Base-by-base conservation (phyloP, 2,329 filamentous ascomycete species). In the Talaromyces sp. region DNA sequence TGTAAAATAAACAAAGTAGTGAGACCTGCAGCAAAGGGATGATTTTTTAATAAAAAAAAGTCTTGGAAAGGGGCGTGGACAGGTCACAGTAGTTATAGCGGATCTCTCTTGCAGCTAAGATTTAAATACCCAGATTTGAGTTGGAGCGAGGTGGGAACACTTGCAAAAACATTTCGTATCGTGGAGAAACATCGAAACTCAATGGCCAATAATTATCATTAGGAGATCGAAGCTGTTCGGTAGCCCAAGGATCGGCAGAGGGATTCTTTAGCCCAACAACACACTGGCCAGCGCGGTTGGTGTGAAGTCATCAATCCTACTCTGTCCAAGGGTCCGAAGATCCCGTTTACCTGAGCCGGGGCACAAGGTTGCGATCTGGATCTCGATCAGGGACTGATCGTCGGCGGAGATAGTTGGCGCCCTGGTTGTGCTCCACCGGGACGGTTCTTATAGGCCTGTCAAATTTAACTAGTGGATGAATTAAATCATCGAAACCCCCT, bases 261-360 rank as follows among this genome's bases (percentile, higher is more conserved):
- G 5, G 5, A 27, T 5, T 27, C 24, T 9, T 5, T 27, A 27
- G 9, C 4, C 24, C 24, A 27, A n/a, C n/a, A n/a, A n/a, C 24
- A 27, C 9, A 9, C 24, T 27, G 9, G 57, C 57, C 63, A 67
- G 65, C 63, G 61, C 67, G 65, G 65, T 57, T 60, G 60, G 52
- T 8, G 58, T 63, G 60, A 64, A 58, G 58, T 62, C 60, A 63
- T 53, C 36, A 30, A 44, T 27, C 24, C 24, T 27, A 5, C 24
- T 27, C 24, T 9, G 24, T 27, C 45, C 37, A 24, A 47, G 27
- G 42, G 36, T 27, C 22, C 14, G 33, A 27, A n/a, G 19, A 41
- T 52, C 43, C 14, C 41, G 29, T 54, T 53, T 44, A 24, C 32
- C 32, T 17, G 19, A 32, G 30, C 22, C 22, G 41, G 39, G 36